Conservation (phyloP, 2,329 filamentous ascomycete species). For the Paecilomyces sp. region DNA sequence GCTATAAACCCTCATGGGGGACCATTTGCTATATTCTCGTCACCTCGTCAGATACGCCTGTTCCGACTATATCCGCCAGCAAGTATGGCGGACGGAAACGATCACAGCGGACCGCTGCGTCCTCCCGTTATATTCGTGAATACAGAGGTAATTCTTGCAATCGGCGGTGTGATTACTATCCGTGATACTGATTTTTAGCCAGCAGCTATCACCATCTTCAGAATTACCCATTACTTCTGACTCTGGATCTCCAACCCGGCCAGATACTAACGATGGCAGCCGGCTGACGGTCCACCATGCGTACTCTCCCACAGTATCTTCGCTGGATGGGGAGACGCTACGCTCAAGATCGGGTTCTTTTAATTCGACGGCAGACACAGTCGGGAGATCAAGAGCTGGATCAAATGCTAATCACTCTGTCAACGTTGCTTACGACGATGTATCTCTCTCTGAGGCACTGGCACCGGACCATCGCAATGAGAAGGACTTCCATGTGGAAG, state of each 20-base stretch:
- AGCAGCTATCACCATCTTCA: neutral
- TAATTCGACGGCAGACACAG: constrained; percentile 26
- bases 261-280: neutral
- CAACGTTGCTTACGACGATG: constrained; percentile 28
- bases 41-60: neutral
- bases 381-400: constrained; percentile 25
- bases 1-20: neutral
- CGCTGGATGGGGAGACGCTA: constrained; percentile 38
- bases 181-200: neutral
- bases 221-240: neutral
- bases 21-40: neutral
- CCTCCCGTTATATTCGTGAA: neutral
- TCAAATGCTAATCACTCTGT: constrained; percentile 18
- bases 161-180: neutral
- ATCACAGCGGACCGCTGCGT: neutral
- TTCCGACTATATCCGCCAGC: neutral
- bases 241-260: neutral
- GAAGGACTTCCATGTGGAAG: constrained; percentile 64
- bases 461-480: constrained; percentile 70
- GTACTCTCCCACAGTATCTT: constrained; percentile 25
- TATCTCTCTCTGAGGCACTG: constrained; percentile 51
- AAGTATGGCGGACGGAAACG: neutral
- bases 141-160: neutral
- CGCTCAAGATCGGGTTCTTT: constrained; percentile 36
- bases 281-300: constrained; percentile 9